These are phyloP conservation scores for Hypholoma sublateritium DNA, from an alignment of 768 basidiomycete genomes.

Conservation along the genomic window DNA sequence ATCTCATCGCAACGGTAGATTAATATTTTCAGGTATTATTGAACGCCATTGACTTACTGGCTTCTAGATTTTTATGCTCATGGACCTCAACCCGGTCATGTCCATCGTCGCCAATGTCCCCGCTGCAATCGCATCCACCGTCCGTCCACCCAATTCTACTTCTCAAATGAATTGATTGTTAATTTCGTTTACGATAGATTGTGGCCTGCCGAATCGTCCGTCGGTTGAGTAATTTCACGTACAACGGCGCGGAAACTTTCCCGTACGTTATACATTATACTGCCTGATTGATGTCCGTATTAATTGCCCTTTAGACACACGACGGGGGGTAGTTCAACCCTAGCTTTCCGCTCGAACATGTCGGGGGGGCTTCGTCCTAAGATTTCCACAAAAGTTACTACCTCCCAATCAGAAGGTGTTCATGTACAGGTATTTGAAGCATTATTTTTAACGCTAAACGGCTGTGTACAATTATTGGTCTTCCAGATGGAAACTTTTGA, in stretches of 20 bases:
- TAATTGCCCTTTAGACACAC: constrained; percentile 10
- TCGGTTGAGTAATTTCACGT: constrained; percentile 58
- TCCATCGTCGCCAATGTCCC: constrained; percentile 74
- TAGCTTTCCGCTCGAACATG: constrained; percentile 56
- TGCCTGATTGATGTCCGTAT: neutral
- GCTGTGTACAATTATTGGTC: constrained; percentile 1
- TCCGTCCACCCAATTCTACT: constrained; percentile 26
- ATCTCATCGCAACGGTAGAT: constrained; percentile 65
- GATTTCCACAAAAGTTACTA: constrained; percentile 33
- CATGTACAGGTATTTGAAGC: constrained; percentile 53
- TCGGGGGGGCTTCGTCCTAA: constrained; percentile 28
- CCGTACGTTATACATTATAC: constrained; percentile 37
- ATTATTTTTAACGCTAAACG: neutral
- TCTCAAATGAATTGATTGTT: neutral
- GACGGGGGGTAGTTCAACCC: constrained; percentile 50
- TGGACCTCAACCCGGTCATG: constrained; percentile 72
- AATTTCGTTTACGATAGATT: constrained; percentile 40
- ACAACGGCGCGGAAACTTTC: constrained; percentile 49
- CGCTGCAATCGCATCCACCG: constrained; percentile 66
- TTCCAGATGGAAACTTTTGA: constrained; percentile 68
- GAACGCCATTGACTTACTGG: neutral
- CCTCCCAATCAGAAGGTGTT: constrained; percentile 45
- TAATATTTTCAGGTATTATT: neutral
- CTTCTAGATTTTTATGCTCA: constrained; percentile 55
- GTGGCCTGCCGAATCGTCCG: constrained; percentile 63